phyloP scores from a whole-genome alignment of 768 basidiomycete genomes.

The Mycena chlorophos region DNA sequence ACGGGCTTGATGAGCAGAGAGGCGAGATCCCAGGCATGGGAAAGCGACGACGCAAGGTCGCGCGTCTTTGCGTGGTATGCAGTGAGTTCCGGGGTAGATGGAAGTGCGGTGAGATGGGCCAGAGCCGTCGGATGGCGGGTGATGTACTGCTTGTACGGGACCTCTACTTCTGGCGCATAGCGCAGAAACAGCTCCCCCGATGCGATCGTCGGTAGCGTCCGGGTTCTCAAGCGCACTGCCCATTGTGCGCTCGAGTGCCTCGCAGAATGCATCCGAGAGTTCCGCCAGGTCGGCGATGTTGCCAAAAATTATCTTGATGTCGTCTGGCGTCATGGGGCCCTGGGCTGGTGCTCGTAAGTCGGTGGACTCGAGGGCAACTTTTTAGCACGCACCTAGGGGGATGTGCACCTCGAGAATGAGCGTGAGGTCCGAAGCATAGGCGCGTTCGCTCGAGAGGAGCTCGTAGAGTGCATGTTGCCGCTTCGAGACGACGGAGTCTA shows the following conservation, averaged over 20 bases:
- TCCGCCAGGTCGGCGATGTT: slow-evolving; percentile 75
- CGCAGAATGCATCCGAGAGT: slow-evolving; percentile 67
- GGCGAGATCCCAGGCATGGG: slow-evolving; percentile 90
- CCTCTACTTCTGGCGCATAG: slow-evolving; percentile 55
- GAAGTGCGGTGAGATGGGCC: slow-evolving; percentile 52
- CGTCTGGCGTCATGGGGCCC: slow-evolving; percentile 70
- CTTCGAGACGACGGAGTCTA: slow-evolving; percentile 55
- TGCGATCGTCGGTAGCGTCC: slow-evolving; percentile 59
- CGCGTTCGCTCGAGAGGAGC: slow-evolving; percentile 74
- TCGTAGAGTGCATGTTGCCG: slow-evolving; percentile 78
- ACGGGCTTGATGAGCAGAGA: slow-evolving; percentile 97
- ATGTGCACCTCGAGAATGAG: slow-evolving; percentile 78
- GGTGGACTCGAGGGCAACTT: slow-evolving; percentile 13
- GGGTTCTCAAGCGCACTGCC: slow-evolving; percentile 63
- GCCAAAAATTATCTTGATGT: slow-evolving; percentile 70
- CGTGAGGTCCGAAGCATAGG: slow-evolving; percentile 82
- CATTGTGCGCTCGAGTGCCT: slow-evolving; percentile 64
- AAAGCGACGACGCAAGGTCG: slow-evolving; percentile 64
- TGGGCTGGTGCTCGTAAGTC: slow-evolving; percentile 37
- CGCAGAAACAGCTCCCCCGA: slow-evolving; percentile 68
- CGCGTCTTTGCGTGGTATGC: slow-evolving; percentile 69
- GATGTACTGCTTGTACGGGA: slow-evolving; percentile 78
- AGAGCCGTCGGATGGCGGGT: slow-evolving; percentile 76
- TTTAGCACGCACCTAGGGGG: slow-evolving; percentile 50
- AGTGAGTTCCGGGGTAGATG: slow-evolving; percentile 48